phyloP scores from a whole-genome alignment of 2,329 filamentous ascomycete species.

The Pestalotiopsis fici region DNA sequence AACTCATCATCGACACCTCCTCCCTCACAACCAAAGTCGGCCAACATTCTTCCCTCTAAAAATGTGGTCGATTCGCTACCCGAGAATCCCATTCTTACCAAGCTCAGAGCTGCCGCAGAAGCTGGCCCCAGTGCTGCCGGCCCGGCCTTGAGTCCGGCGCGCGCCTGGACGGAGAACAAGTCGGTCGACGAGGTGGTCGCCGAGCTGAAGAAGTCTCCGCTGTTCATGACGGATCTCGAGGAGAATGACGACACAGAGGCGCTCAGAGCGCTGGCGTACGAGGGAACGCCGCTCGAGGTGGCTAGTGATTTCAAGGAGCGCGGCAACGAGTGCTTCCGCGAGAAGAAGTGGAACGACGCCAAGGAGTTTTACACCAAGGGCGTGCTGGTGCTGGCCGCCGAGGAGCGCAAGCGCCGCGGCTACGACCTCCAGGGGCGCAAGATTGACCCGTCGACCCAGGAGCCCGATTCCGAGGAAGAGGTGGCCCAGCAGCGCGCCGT shows the following conservation, averaged over 20 bases:
- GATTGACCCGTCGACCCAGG: conserved; percentile 40
- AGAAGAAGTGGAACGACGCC: conserved; percentile 76
- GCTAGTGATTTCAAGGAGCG: conserved; percentile 84
- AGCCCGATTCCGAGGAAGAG: conserved; percentile 38
- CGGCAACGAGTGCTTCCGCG: conserved; percentile 84
- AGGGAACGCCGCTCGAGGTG: conserved; percentile 85
- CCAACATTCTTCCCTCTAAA: not conserved
- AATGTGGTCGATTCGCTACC: not conserved
- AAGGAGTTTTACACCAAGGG: conserved; percentile 91
- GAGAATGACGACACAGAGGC: conserved; percentile 86
- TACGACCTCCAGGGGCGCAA: conserved; percentile 3
- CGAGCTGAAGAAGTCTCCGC: conserved; percentile 65
- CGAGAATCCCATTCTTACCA: conserved; percentile 2
- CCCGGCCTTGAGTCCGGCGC: conserved; percentile 48
- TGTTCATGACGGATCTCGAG: conserved; percentile 95
- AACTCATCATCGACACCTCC: conserved; percentile 4
- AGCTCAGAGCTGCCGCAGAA: not conserved
- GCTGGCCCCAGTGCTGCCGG: conserved; percentile 16
- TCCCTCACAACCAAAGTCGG: not conserved
- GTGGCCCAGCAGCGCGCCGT: conserved; percentile 60
- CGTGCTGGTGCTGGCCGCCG: conserved; percentile 68
- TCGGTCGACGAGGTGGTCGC: conserved; percentile 57
- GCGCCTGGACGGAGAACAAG: conserved; percentile 41
- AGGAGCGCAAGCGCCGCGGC: conserved; percentile 56
- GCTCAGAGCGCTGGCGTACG: conserved; percentile 86